Conservation (phyloP, 805 yeast species). For the Zygotorulaspora danielsina region DNA sequence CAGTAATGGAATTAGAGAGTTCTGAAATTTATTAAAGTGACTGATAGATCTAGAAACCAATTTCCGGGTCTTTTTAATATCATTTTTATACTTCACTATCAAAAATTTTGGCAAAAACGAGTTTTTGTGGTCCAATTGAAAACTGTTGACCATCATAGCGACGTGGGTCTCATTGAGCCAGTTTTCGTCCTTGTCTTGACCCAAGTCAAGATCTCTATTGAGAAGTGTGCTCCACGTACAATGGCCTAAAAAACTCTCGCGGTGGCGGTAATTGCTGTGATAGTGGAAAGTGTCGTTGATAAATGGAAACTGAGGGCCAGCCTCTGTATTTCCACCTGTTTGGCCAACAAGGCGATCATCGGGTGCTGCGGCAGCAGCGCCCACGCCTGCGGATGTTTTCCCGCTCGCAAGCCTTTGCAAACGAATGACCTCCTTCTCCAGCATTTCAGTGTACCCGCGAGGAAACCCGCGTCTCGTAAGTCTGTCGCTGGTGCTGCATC, state of each 20-base stretch:
- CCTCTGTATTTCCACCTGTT: slow-evolving; percentile 3
- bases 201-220: not conserved
- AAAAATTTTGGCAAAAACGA: slow-evolving; percentile 23
- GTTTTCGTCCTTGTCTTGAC: slow-evolving; percentile 1
- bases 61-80: slow-evolving; percentile 9
- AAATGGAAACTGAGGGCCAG: slow-evolving; percentile 22
- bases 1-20: slow-evolving; percentile 25
- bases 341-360: not conserved
- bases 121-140: slow-evolving; percentile 20
- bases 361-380: not conserved
- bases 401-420: slow-evolving; percentile 44
- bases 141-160: slow-evolving; percentile 11
- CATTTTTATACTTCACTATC: slow-evolving; percentile 17
- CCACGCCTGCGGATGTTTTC: not conserved
- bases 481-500: slow-evolving; percentile 69
- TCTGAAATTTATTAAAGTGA: slow-evolving; percentile 19
- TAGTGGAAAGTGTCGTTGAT: slow-evolving; percentile 29
- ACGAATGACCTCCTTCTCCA: slow-evolving; percentile 58
- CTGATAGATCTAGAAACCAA: slow-evolving; percentile 11
- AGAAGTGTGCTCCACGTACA: slow-evolving; percentile 24
- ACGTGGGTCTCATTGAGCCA: slow-evolving; percentile 10
- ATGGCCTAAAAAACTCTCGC: slow-evolving; percentile 24
- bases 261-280: slow-evolving; percentile 19
- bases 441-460: slow-evolving; percentile 72
- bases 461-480: slow-evolving; percentile 74